phyloP scores from a whole-genome alignment of 75 land plant species.

The Larix kaempferi region DNA sequence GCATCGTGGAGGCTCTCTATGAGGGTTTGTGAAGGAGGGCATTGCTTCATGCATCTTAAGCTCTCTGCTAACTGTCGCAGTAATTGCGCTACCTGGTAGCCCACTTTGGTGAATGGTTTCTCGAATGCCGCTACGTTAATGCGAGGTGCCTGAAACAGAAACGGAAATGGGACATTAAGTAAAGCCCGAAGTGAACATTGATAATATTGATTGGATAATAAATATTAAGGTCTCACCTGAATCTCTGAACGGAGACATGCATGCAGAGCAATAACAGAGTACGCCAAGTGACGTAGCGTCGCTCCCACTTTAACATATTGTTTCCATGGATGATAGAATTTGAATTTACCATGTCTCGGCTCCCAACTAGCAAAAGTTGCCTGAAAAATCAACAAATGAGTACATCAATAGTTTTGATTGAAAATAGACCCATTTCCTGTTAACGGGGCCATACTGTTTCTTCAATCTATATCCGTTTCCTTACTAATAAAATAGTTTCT shows the following conservation, averaged over 20 bases:
- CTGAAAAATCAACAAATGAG: conserved; percentile 18
- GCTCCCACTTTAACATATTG: conserved; percentile 55
- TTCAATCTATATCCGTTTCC: too few relatives aligned
- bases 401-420: background rate
- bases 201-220: background rate
- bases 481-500: too few relatives aligned
- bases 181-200: background rate
- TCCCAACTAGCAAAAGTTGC: conserved; percentile 78
- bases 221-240: conserved; percentile 35
- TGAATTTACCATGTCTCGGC: conserved; percentile 69
- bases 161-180: background rate
- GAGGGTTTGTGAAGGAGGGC: background rate
- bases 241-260: conserved; percentile 43
- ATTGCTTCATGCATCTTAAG: conserved; percentile 28
- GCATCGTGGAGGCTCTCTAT: conserved; percentile 15
- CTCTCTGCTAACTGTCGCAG: conserved; percentile 37
- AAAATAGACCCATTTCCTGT: too few relatives aligned
- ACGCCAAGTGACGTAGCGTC: conserved; percentile 57
- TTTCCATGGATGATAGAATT: conserved; percentile 54
- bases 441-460: too few relatives aligned
- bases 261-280: conserved; percentile 39
- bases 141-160: conserved; percentile 5
- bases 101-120: conserved; percentile 25
- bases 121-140: conserved; percentile 4
- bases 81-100: conserved; percentile 10